These are phyloP conservation scores for Tephrocybe sp. DNA, from an alignment of 768 basidiomycete species.

Conservation along the genomic window DNA sequence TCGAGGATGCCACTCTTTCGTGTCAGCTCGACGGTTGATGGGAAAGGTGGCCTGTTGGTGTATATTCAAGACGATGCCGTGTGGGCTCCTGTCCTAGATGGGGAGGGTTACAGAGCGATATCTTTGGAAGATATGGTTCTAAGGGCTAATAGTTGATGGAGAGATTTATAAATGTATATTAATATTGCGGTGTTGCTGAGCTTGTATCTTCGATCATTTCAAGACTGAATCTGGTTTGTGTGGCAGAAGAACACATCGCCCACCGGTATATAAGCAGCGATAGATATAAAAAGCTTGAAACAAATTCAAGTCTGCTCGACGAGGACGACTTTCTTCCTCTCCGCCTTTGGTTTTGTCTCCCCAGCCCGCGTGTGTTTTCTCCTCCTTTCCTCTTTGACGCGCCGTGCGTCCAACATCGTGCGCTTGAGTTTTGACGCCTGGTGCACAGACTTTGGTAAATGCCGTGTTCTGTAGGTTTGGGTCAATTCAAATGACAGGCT, in stretches of 20 bases:
- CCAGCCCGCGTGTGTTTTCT: slow-evolving; percentile 87
- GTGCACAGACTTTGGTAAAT: slow-evolving; percentile 89
- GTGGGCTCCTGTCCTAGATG: slow-evolving; percentile 64
- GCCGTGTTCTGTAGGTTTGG: slow-evolving; percentile 53
- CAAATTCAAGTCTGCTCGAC: slow-evolving; percentile 69
- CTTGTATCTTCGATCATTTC: no score
- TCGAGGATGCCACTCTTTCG: slow-evolving; percentile 90
- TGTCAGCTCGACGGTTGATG: slow-evolving; percentile 74
- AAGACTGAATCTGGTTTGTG: no score
- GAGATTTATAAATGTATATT: background rate
- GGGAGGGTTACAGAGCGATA: slow-evolving; percentile 72
- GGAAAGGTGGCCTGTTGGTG: slow-evolving; percentile 82
- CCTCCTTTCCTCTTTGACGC: slow-evolving; percentile 92
- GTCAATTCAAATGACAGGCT: background rate
- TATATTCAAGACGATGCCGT: slow-evolving; percentile 94
- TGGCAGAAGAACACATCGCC: background rate
- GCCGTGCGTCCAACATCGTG: slow-evolving; percentile 86
- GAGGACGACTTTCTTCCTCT: slow-evolving; percentile 85
- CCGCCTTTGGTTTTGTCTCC: slow-evolving; percentile 83
- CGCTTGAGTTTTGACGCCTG: slow-evolving; percentile 84
- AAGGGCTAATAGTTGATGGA: slow-evolving; percentile 37
- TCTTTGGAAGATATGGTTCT: slow-evolving; percentile 87
- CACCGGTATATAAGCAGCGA: background rate
- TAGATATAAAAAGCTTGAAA: background rate
- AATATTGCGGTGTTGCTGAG: no score